Evolutionary conservation across 2,329 filamentous ascomycete genomes (phyloP), one percentile per base, ranked within the genome.

Genomic region (Aspergillus persii): DNA sequence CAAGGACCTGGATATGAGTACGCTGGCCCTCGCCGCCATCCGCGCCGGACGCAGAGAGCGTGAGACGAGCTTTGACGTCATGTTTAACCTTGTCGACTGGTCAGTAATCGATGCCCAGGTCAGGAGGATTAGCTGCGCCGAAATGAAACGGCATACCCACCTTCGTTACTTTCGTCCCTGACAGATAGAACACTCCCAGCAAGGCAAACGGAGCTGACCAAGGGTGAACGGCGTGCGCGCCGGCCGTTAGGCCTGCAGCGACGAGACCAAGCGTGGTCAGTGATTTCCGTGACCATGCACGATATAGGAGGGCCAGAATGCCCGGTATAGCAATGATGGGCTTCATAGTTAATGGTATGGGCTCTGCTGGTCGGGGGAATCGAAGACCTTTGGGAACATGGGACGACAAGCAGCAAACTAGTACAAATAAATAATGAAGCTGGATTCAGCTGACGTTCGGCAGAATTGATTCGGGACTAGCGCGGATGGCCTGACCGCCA

Each of bases 121-220:
- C 15, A n/a, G 6, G 30, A 4, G 12, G 30, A 36, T 23, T 30
- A 30, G 5, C 12, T 26, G 4, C 0, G 18, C 5, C n/a, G 55
- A 56, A 31, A 33, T 29, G 39, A 18, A 52, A 39, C 36, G 8
- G 51, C 59, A 58, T 23, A 18, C 58, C 53, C 56, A 92, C 90
- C 79, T 94, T 93, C 0, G 94, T 97, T 0, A 88, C 92, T 54
- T 87, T 81, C 1, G 90, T 96, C 1, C 92, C 95, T 4, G 89
- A 86, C 3, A 96, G 79, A 76, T 96, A 98, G 80, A 98, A 98
- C 39, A 92, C 84, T 53, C 85, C 84, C 2, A 98, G 82, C 9
- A 97, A 82, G 30, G 84, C 84, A 77, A 97, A 96, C n/a, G 92
- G 93, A n/a, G 93, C 80, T 61, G 90, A 91, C 89, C 92, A 97